Evolutionary conservation across 1,284 basidiomycete species (phyloP).

Genomic region (Chalciporus sp.): DNA sequence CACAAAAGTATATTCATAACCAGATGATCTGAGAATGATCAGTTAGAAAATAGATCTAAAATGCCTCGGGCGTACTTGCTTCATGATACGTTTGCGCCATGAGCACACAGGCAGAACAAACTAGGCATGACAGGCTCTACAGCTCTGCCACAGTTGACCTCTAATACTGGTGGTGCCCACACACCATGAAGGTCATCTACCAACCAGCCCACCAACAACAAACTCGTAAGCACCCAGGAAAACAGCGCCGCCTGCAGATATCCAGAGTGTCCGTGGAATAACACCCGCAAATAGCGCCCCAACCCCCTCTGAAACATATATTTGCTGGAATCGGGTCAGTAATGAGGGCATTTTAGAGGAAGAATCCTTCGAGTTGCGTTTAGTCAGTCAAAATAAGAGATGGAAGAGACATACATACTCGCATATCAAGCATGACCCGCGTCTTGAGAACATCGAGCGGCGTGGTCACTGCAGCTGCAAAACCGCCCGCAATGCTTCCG

Average conservation of each 20-base stretch:
- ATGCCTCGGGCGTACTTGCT: background rate
- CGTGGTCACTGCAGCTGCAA: slow-evolving; percentile 90
- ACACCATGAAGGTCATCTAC: slow-evolving; percentile 13
- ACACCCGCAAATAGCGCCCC: slow-evolving; percentile 85
- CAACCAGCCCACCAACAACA: slow-evolving; percentile 38
- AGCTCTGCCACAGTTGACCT: background rate
- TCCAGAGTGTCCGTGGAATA: slow-evolving; percentile 92
- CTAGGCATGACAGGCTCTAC: background rate
- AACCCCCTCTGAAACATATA: slow-evolving; percentile 76
- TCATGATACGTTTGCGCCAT: background rate
- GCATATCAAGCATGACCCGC: slow-evolving; percentile 91
- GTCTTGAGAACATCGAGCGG: slow-evolving; percentile 98
- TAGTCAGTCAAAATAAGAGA: background rate
- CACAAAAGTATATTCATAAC: background rate
- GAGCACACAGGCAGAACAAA: background rate
- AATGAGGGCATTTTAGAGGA: slow-evolving; percentile 57
- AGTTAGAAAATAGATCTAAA: background rate
- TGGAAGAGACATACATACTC: slow-evolving; percentile 48
- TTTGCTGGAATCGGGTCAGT: slow-evolving; percentile 56
- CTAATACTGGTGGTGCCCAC: background rate
- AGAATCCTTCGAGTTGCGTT: slow-evolving; percentile 42
- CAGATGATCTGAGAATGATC: background rate
- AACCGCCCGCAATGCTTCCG: slow-evolving; percentile 88
- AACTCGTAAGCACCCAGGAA: slow-evolving; percentile 95
- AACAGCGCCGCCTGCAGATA: slow-evolving; percentile 94